Evolutionary conservation across 2,329 filamentous ascomycete species (phyloP), one percentile per base, ranked within the genome.

Genomic region (Colletotrichum phormii): DNA sequence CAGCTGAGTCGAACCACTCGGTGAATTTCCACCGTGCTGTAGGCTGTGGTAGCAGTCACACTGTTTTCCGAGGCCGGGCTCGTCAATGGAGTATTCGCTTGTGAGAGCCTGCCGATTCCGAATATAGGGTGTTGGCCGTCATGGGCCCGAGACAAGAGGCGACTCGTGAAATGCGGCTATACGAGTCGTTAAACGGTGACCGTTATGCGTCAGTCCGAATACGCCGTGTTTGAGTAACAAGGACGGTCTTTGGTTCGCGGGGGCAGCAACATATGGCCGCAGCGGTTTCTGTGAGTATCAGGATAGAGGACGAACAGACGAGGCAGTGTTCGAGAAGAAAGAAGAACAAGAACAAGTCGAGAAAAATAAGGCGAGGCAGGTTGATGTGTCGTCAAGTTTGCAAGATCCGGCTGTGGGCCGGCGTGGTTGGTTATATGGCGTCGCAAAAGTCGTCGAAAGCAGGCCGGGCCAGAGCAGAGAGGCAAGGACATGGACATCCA

Each of bases 1-100:
- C 33, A 18, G 46, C 42, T 68, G 60, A 15, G 49, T 61, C 46
- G 55, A 53, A 49, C 71, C 71, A 73, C 66, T 70, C 71, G 66
- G 71, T 51, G 60, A 55, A 51, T 65, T 65, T 61, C 55, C 60
- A 67, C 49, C 31, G 15, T 49, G 33, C 58, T 64, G 64, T 31
- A 12, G 24, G n/a, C 24, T 49, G 42, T 26, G 31, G 65, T 37
- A 31, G 57, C 35, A 31, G 57, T 24, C 51, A 46, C 29, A 42
- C 18, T 37, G 24, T 37, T 68, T 35, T 49, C 29, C 11, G 6
- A 51, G 60, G 4, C 26, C 4, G 26, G 33, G 46, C 46, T 42
- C 35, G 60, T 64, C 70, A 51, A 55, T 63, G 22, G 46, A 33
- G 60, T 46, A 29, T 70, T 15, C 53, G 24, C 53, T 15, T 42